These are phyloP conservation scores for Kodamaea kakaduensis DNA, from an alignment of 805 yeast genomes.

Conservation along the genomic window DNA sequence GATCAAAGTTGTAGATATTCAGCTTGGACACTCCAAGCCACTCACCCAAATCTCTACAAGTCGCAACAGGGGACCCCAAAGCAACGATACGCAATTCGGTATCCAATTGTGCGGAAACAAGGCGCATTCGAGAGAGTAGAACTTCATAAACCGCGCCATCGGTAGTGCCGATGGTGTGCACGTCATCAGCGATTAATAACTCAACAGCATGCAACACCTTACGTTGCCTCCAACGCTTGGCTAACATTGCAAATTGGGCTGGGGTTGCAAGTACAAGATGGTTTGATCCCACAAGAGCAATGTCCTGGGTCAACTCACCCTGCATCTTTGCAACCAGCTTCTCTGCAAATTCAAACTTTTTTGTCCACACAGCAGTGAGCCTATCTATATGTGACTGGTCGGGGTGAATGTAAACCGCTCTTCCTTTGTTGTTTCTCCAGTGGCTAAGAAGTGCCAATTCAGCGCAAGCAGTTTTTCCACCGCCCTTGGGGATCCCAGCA, in stretches of 20 bases:
- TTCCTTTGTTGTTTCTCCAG: conserved; percentile 67
- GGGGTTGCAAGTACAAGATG: conserved; percentile 80
- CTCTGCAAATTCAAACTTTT: conserved; percentile 42
- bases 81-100: conserved; percentile 58
- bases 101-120: conserved; percentile 65
- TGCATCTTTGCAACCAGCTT: conserved; percentile 54
- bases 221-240: conserved; percentile 82
- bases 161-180: conserved; percentile 62
- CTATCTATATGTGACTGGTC: conserved; percentile 51
- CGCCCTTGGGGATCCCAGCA: conserved; percentile 70
- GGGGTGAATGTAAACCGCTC: conserved; percentile 72
- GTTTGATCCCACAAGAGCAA: conserved; percentile 50
- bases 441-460: conserved; percentile 69
- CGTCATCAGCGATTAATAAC: conserved; percentile 67
- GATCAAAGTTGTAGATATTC: conserved; percentile 65
- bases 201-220: conserved; percentile 65
- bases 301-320: conserved; percentile 50
- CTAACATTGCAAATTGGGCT: conserved; percentile 63
- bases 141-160: conserved; percentile 63
- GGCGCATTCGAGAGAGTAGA: conserved; percentile 64
- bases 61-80: conserved; percentile 64
- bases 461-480: conserved; percentile 69
- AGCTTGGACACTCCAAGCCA: conserved; percentile 76
- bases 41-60: conserved; percentile 72
- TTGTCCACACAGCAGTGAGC: conserved; percentile 49